Conservation (phyloP, 2,329 filamentous ascomycete species). For the Penicillium sp. region DNA sequence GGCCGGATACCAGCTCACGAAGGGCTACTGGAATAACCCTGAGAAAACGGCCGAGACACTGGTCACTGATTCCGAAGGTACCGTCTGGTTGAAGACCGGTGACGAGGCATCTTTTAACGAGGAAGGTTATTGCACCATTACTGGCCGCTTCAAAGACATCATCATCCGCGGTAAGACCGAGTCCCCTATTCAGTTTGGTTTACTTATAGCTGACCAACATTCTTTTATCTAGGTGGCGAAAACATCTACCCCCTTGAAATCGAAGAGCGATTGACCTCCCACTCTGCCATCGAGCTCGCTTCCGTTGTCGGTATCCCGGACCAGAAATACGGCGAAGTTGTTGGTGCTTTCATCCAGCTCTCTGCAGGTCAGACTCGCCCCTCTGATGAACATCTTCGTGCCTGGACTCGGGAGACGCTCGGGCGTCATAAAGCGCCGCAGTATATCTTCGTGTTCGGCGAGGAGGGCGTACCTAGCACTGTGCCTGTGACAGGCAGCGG, state of each 20-base stretch:
- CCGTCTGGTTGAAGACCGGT: slow-evolving; percentile 66
- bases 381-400: slow-evolving; percentile 55
- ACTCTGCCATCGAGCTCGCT: slow-evolving; percentile 62
- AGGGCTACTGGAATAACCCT: slow-evolving; percentile 64
- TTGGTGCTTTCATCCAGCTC: slow-evolving; percentile 59
- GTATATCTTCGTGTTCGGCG: slow-evolving; percentile 74
- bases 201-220: slow-evolving; percentile 1
- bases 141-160: slow-evolving; percentile 75
- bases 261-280: slow-evolving; percentile 67
- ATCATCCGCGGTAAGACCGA: slow-evolving; percentile 62
- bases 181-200: neutral
- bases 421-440: slow-evolving; percentile 68
- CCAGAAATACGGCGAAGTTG: slow-evolving; percentile 71
- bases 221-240: slow-evolving; percentile 57
- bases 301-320: slow-evolving; percentile 70
- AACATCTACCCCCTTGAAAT: slow-evolving; percentile 75
- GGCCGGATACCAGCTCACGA: slow-evolving; percentile 70
- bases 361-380: slow-evolving; percentile 39
- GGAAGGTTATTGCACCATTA: slow-evolving; percentile 69
- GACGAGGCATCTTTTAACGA: slow-evolving; percentile 55
- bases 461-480: slow-evolving; percentile 52
- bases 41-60: slow-evolving; percentile 73
- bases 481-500: slow-evolving; percentile 70
- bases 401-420: slow-evolving; percentile 62
- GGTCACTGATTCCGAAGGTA: slow-evolving; percentile 59